A percentile compares a stretch with the other conserved stretches of the same genome.
Conservation (phyloP, 129 eudicot genomes). For the Erigeron canadensis region DNA sequence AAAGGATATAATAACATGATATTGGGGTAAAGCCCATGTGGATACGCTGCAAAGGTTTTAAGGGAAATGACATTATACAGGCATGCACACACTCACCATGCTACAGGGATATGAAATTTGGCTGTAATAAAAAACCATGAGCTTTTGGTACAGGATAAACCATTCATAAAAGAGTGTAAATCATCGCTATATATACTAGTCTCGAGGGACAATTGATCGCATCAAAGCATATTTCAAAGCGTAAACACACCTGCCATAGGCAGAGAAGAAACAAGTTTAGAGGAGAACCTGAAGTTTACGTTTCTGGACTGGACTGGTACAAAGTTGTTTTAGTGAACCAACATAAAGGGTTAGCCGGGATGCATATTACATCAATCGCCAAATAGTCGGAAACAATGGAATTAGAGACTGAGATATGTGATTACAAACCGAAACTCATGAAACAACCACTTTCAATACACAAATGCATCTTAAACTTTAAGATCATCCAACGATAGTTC, state of each 20-base stretch:
- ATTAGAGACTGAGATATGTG: conserved; percentile 15
- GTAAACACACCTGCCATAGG: neutral
- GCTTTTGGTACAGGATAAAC: neutral
- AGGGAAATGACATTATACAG: too few relatives aligned
- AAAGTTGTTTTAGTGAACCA: conserved; percentile 7
- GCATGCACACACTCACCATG: too few relatives aligned
- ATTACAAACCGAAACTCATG: conserved; percentile 37
- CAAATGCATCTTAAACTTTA: conserved; percentile 39
- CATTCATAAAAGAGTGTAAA: neutral
- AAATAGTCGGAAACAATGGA: conserved; percentile 28
- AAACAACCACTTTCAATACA: conserved; percentile 11
- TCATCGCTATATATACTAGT: conserved; percentile 14
- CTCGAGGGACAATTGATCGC: conserved; percentile 13
- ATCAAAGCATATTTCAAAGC: neutral
- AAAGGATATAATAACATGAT: neutral
- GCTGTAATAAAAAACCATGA: neutral
- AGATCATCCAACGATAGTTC: conserved; percentile 73
- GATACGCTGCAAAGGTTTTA: too few relatives aligned
- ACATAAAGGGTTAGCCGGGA: conserved; percentile 16
- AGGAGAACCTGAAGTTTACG: conserved; percentile 12
- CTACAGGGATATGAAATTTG: too few relatives aligned
- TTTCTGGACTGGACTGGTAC: conserved; percentile 1
- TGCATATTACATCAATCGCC: conserved; percentile 18
- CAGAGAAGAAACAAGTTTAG: neutral
- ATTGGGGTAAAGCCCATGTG: too few relatives aligned